Base-by-base conservation (phyloP, 1,284 basidiomycete genomes). In the Naganishia liquefaciens region DNA sequence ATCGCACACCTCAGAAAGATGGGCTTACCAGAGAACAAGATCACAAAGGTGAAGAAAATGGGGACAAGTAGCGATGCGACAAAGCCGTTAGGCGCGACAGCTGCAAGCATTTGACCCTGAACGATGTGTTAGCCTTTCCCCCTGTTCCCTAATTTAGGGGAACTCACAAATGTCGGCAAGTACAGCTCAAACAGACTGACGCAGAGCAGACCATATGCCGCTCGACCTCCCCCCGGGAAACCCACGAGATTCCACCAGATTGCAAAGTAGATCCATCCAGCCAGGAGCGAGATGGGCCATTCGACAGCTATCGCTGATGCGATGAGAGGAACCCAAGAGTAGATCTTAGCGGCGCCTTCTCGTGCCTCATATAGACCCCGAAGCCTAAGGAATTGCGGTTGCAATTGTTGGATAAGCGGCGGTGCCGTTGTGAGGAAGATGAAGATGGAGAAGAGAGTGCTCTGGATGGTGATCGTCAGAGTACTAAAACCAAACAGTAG, bases 381-480 rank as follows among this genome's bases (percentile, higher is more conserved):
- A 51, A 75, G 73, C 58, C 73, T 73, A 63, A 80, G 74, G 67
- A 79, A 80, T 61, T 75, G 74, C 37, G 78, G 78, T 68, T 79
- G 77, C 3, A 75, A 70, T 66, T 79, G 78, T 21, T 74, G 74
- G 28, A 79, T 76, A 55, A 27, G 69, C 61, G 30, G 69, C 55
- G 65, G 61, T 15, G 51, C 58, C 28, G 57, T 65, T 19, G 63
- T 65, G 13, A 65, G 43, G 61, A 63, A 65, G 43, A 63, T 50
- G 62, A 63, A 63, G 52, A 63, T 49, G n/a, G 52, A 54, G 53
- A 63, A 63, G 11, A 63, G 40, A 1, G 42, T 44, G 25, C 52
- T 54, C 55, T 58, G 40, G 7, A 33, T 2, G 15, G 15, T 47
- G 19, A 54, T 37, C 7, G 25, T 10, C 21, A n/a, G n/a, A n/a